Evolutionary conservation across 2,329 filamentous ascomycete genomes (phyloP).

Genomic region (Acrocalymma vagum): DNA sequence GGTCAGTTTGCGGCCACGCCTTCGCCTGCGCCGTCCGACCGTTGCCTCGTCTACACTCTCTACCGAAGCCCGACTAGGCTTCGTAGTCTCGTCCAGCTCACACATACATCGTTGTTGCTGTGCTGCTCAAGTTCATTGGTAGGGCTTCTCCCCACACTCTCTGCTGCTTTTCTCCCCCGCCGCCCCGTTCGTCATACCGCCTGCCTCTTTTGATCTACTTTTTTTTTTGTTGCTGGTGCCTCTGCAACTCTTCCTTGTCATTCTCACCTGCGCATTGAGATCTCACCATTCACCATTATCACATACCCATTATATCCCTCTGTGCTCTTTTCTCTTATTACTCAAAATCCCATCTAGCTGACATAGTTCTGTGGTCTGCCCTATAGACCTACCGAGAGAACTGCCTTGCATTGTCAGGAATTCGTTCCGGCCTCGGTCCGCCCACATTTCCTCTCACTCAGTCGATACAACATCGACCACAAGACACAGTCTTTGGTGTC

Average conservation of each 20-base stretch:
- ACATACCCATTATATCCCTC: not conserved
- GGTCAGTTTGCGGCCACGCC: slow-evolving; percentile 32
- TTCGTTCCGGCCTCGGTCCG: slow-evolving; percentile 16
- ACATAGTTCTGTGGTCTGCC: slow-evolving; percentile 17
- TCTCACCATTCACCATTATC: slow-evolving; percentile 1
- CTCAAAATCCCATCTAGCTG: slow-evolving; percentile 23
- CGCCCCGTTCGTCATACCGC: slow-evolving; percentile 8
- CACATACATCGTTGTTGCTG: too few species aligned
- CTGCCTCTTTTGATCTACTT: slow-evolving; percentile 1
- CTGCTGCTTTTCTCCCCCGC: slow-evolving; percentile 6
- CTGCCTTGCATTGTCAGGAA: slow-evolving; percentile 8
- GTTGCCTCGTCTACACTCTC: slow-evolving; percentile 20
- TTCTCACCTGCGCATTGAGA: not conserved
- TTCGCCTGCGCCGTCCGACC: slow-evolving; percentile 9
- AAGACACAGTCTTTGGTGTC: slow-evolving; percentile 8
- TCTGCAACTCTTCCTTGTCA: not conserved
- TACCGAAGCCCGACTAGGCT: slow-evolving; percentile 20
- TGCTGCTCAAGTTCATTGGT: too few species aligned
- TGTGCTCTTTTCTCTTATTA: too few species aligned
- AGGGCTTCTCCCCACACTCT: slow-evolving; percentile 8
- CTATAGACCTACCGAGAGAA: slow-evolving; percentile 22
- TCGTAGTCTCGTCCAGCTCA: too few species aligned
- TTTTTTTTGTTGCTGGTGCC: not conserved
- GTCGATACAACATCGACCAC: slow-evolving; percentile 10
- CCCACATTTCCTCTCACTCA: slow-evolving; percentile 12